Evolutionary conservation across 2,329 filamentous ascomycete genomes (phyloP), one percentile per base, ranked within the genome.

Genomic region (Aspergillus pseudoglaucus): DNA sequence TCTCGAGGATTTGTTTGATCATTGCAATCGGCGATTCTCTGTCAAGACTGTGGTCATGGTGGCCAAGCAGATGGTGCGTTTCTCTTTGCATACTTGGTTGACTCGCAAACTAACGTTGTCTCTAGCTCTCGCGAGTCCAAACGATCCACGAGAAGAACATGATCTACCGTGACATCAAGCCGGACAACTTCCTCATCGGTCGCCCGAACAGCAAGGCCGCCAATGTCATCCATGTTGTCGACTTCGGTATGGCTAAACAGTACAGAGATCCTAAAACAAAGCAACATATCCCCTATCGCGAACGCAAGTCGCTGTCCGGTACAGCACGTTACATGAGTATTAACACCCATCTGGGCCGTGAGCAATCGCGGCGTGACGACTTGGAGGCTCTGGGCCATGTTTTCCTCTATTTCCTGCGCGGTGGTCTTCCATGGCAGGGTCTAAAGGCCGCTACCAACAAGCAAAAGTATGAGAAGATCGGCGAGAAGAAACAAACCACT

Each of bases 381-480:
- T 77, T 98, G 50, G 93, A 98, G 73, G 93, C 93, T 12, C 67
- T 85, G 9, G 82, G 82, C 17, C 82, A 85, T 61, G 82, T 85
- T 44, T 85, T 85, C 66, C 82, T 85, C 78, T 85, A 85, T 69
- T 84, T 85, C 69, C 70, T 85, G 42, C 70, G 81, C 51, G 82
- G 82, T 39, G 82, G 82, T 48, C 74, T 85, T 45, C 82, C 82
- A 47, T 85, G 82, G 82, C 82, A 85, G 65, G 82, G 82, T 47
- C 68, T 84, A 49, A 84, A 84, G 69, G 82, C 82, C 59, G 82
- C 82, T 14, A 85, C 82, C 47, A 85, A 85, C 72, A 85, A 98
- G 82, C 93, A 98, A 69, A 98, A 98, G 75, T 98, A 98, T 68
- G 93, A 98, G 75, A 97, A 97, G 80, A 98, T 98, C 71, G 93